Base-by-base conservation (phyloP, 768 basidiomycete species). In the Lentinula boryana region DNA sequence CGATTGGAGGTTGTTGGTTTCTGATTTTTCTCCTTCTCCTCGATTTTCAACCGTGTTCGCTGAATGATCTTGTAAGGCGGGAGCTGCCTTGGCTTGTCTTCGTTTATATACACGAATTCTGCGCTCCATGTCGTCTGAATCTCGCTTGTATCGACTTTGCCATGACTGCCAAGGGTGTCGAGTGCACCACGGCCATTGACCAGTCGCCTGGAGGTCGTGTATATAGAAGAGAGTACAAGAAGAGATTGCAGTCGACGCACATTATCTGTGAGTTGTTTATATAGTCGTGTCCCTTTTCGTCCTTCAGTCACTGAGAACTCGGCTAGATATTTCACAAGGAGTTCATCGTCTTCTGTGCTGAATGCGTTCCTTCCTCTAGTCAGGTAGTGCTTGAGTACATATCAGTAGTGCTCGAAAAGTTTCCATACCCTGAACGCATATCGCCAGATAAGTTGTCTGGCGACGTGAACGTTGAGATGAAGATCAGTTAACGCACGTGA, bases 161-260 rank as follows among this genome's bases (percentile, higher is more conserved):
- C 55, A 56, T n/a, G 55, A 56, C 40, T 56, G 55, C 55, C 38
- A 56, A 27, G 55, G 23, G 16, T 56, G 55, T 43, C 40, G 55
- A 27, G 18, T 21, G 40, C 55, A 43, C 55, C 55, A 56, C 6
- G 55, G 40, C 55, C 55, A 56, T 41, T 41, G 55, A 27, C 55
- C 55, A 5, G 40, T 23, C 44, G 23, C 40, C 55, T 56, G 23
- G 31, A 16, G 9, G 5, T 35, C 5, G 8, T 12, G n/a, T 23
- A 35, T 36, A 10, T 43, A 18, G n/a, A 43, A n/a, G 6, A 41
- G 35, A 38, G 16, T 5, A 5, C 16, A 9, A 12, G 4, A 40
- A 38, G 15, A 44, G 13, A 4, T 31, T 8, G 16, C 13, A 6
- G 12, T 0, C 18, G 6, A 41, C 55, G 16, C 16, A 56, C 55